Conservation (phyloP, 2,329 filamentous ascomycete genomes). For the Penicillium sp. region DNA sequence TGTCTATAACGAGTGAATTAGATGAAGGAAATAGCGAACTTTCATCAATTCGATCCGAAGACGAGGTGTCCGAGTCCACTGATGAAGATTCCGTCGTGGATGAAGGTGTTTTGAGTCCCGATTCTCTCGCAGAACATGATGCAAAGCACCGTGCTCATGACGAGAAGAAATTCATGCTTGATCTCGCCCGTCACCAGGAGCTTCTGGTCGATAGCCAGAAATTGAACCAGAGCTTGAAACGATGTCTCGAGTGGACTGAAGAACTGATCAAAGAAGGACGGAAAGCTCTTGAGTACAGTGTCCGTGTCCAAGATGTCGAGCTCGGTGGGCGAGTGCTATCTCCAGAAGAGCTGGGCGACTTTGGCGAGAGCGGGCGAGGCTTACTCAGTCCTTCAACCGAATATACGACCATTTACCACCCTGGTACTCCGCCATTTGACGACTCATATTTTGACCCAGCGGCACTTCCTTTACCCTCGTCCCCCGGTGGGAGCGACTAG, state of each 20-base stretch:
- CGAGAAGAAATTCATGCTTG: slow-evolving; percentile 80
- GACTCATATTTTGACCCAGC: slow-evolving; percentile 19
- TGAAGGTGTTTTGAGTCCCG: slow-evolving; percentile 45
- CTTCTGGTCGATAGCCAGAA: slow-evolving; percentile 88
- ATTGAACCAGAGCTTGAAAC: slow-evolving; percentile 91
- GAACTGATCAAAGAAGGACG: slow-evolving; percentile 86
- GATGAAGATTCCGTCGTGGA: slow-evolving; percentile 48
- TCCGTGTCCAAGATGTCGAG: slow-evolving; percentile 78
- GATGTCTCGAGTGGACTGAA: slow-evolving; percentile 88
- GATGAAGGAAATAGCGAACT: slow-evolving; percentile 45
- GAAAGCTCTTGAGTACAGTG: slow-evolving; percentile 83
- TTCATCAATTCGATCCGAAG: slow-evolving; percentile 38
- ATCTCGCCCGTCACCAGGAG: slow-evolving; percentile 87
- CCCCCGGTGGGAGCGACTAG: slow-evolving; percentile 32
- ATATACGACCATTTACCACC: slow-evolving; percentile 17
- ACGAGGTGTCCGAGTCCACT: slow-evolving; percentile 48
- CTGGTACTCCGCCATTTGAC: slow-evolving; percentile 15
- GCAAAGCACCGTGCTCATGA: slow-evolving; percentile 71
- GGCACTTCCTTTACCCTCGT: slow-evolving; percentile 27
- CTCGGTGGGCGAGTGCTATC: slow-evolving; percentile 80
- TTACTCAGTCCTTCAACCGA: slow-evolving; percentile 42
- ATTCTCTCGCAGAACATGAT: slow-evolving; percentile 45
- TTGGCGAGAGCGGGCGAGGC: slow-evolving; percentile 39
- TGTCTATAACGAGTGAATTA: slow-evolving; percentile 55
- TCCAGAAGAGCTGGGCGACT: slow-evolving; percentile 65